A percentile compares a stretch with the other conserved stretches of the same genome.
These are phyloP conservation scores for Scorias spongiosa DNA, from an alignment of 2,329 filamentous ascomycete species.

Conservation along the genomic window DNA sequence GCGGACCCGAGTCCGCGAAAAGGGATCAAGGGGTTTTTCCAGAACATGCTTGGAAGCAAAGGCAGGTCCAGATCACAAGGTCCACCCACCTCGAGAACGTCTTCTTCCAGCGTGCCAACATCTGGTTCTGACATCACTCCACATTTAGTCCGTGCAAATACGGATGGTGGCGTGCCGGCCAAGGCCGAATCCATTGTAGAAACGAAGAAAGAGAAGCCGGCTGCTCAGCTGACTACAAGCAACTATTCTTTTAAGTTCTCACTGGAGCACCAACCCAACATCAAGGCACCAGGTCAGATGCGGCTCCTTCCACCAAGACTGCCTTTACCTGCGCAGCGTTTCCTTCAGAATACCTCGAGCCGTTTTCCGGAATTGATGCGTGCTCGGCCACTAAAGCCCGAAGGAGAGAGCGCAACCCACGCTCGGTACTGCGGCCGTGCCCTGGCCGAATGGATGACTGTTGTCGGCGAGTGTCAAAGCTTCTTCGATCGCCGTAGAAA, in stretches of 20 bases:
- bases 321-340: conserved; percentile 53
- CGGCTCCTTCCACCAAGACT: conserved; percentile 52
- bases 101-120: conserved; percentile 1
- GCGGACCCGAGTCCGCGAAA: conserved; percentile 8
- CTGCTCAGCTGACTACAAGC: conserved; percentile 28
- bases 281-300: conserved; percentile 44
- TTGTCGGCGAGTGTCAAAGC: conserved; percentile 65
- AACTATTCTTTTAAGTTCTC: conserved; percentile 61
- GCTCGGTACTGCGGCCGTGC: conserved; percentile 55
- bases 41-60: conserved; percentile 20
- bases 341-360: conserved; percentile 32
- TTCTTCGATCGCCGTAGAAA: conserved; percentile 63
- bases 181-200: conserved; percentile 1
- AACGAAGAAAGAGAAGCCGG: not conserved
- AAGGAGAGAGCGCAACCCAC: conserved; percentile 21
- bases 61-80: conserved; percentile 11
- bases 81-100: conserved; percentile 3
- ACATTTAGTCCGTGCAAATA: conserved; percentile 5
- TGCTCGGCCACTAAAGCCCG: conserved; percentile 18
- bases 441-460: conserved; percentile 61
- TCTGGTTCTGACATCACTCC: conserved; percentile 2
- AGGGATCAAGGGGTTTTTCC: conserved; percentile 19
- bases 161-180: conserved; percentile 3
- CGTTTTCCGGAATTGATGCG: conserved; percentile 4
- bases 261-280: conserved; percentile 45